Percentiles rank a stretch among this genome's conserved stretches.
phyloP scores from a whole-genome alignment of 2,329 filamentous ascomycete genomes.

The Alternaria novae-zelandiae region DNA sequence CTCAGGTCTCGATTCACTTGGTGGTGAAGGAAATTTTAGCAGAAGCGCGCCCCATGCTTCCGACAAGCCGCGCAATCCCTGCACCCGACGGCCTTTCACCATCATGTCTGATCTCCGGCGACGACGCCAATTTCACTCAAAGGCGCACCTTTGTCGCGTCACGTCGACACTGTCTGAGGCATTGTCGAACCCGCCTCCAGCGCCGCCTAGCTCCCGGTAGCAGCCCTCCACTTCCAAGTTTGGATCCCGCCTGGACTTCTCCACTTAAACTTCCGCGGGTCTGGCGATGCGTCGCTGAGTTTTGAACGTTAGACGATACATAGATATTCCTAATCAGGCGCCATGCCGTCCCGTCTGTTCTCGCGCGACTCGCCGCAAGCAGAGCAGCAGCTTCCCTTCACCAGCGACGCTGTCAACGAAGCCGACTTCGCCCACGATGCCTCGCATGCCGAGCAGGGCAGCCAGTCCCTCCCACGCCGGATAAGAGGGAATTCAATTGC shows the following conservation, averaged over 20 bases:
- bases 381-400: slow-evolving; percentile 42
- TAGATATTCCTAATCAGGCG: slow-evolving; percentile 3
- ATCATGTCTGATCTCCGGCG: background rate
- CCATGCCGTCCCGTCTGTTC: slow-evolving; percentile 33
- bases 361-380: slow-evolving; percentile 22
- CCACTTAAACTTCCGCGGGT: background rate
- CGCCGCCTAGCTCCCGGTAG: slow-evolving; percentile 5
- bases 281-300: slow-evolving; percentile 8
- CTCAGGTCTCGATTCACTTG: slow-evolving; percentile 13
- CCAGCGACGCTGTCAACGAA: slow-evolving; percentile 37
- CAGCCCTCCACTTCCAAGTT: background rate
- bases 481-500: slow-evolving; percentile 35
- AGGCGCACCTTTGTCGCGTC: background rate
- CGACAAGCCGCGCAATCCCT: slow-evolving; percentile 16
- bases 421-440: slow-evolving; percentile 34
- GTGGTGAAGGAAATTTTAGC: slow-evolving; percentile 13
- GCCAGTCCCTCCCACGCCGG: slow-evolving; percentile 33
- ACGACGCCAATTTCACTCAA: background rate
- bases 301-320: background rate
- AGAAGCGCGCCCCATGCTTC: slow-evolving; percentile 8
- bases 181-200: background rate
- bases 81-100: background rate
- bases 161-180: background rate
- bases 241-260: slow-evolving; percentile 3
- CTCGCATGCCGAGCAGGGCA: slow-evolving; percentile 29